Percentiles rank a stretch among this genome's conserved stretches.
These are phyloP conservation scores for Fusarium musae DNA, from an alignment of 2,329 filamentous ascomycete species.

Conservation along the genomic window DNA sequence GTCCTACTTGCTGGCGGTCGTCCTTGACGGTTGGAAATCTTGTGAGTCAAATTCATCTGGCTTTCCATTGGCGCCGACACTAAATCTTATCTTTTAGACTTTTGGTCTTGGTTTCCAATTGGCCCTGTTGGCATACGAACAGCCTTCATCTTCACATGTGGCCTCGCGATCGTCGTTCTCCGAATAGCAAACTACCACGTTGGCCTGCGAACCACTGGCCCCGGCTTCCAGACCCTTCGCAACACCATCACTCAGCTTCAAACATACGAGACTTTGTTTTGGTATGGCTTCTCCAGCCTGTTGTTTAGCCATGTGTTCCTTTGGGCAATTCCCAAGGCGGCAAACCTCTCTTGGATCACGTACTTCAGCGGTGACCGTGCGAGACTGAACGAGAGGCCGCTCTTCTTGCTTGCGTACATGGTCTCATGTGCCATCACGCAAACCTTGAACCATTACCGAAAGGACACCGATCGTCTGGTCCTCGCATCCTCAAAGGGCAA, in stretches of 20 bases:
- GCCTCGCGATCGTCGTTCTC: conserved; percentile 82
- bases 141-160: conserved; percentile 78
- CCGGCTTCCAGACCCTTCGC: conserved; percentile 72
- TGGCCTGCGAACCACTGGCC: conserved; percentile 76
- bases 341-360: conserved; percentile 78
- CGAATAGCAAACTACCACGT: conserved; percentile 87
- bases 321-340: conserved; percentile 70
- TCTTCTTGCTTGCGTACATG: conserved; percentile 81
- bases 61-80: background rate
- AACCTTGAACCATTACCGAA: conserved; percentile 74
- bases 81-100: conserved; percentile 59
- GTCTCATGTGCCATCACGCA: conserved; percentile 76
- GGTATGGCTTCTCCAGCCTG: conserved; percentile 82
- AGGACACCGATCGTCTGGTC: conserved; percentile 76
- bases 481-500: conserved; percentile 45
- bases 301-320: conserved; percentile 85
- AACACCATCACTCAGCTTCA: conserved; percentile 67
- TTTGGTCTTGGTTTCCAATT: conserved; percentile 90
- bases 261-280: conserved; percentile 76
- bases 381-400: conserved; percentile 84
- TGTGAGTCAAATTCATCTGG: conserved; percentile 61
- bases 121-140: conserved; percentile 80
- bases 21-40: conserved; percentile 75
- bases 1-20: conserved; percentile 78
- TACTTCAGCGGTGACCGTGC: conserved; percentile 77